Evolutionary conservation across 805 yeast species (phyloP).

Genomic region (Kuraishia hungarica): DNA sequence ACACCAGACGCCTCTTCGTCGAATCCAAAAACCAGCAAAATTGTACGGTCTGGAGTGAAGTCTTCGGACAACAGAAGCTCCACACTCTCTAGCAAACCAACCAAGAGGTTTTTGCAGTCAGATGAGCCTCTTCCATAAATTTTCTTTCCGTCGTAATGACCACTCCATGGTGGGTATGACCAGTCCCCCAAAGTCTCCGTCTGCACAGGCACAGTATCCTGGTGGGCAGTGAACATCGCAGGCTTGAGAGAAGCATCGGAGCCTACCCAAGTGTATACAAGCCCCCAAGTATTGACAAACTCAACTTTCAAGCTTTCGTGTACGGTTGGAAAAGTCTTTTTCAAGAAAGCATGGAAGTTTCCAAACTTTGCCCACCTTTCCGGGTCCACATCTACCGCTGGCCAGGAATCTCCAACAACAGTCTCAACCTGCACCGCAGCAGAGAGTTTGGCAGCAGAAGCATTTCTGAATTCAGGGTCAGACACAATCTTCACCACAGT

Average conservation of each 20-base stretch:
- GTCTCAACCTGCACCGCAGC: constrained; percentile 59
- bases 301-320: constrained; percentile 40
- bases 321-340: constrained; percentile 44
- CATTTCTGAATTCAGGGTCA: constrained; percentile 22
- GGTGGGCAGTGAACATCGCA: constrained; percentile 59
- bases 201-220: constrained; percentile 76
- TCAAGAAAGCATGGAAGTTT: constrained; percentile 45
- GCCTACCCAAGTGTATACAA: constrained; percentile 59
- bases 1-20: constrained; percentile 69
- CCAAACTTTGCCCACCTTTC: constrained; percentile 40
- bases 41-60: constrained; percentile 52
- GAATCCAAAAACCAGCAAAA: constrained; percentile 59
- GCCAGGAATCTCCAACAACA: constrained; percentile 40
- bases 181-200: constrained; percentile 44
- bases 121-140: constrained; percentile 70
- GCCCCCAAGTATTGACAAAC: constrained; percentile 50
- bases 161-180: constrained; percentile 59
- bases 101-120: constrained; percentile 63
- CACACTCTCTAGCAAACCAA: constrained; percentile 55
- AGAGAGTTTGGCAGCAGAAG: constrained; percentile 32
- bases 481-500: constrained; percentile 24
- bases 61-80: constrained; percentile 44
- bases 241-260: constrained; percentile 46
- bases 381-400: constrained; percentile 36
- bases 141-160: constrained; percentile 50